These are phyloP conservation scores for Thermomyces lanuginosus DNA, from an alignment of 2,329 filamentous ascomycete species.

Conservation along the genomic window DNA sequence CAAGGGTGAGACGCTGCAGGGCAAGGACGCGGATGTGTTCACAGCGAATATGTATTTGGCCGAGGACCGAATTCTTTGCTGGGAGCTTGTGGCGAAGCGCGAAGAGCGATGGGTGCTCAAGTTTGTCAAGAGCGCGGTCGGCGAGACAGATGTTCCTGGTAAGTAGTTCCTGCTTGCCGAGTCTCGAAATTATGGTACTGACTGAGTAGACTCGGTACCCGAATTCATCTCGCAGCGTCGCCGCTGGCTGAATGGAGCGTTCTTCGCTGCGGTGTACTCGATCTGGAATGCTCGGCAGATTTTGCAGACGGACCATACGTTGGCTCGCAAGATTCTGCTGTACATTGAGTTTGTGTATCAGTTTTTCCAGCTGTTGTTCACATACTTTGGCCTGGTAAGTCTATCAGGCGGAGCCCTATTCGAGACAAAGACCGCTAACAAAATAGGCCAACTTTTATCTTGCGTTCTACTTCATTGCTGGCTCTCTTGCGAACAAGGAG, in stretches of 20 bases:
- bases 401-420: background rate
- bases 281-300: conserved; percentile 89
- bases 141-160: conserved; percentile 96
- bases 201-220: conserved; percentile 76
- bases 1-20: conserved; percentile 94
- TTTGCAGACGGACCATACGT: conserved; percentile 79
- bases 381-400: conserved; percentile 71
- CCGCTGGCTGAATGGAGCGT: conserved; percentile 95
- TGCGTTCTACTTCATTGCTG: conserved; percentile 94
- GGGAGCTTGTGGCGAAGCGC: conserved; percentile 89
- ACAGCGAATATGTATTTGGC: conserved; percentile 99
- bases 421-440: conserved; percentile 5
- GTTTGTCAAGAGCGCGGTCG: conserved; percentile 90
- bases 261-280: conserved; percentile 96
- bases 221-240: conserved; percentile 95
- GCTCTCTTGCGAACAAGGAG: conserved; percentile 60
- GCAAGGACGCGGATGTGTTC: conserved; percentile 90
- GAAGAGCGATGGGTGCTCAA: conserved; percentile 94
- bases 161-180: conserved; percentile 12
- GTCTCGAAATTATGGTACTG: background rate
- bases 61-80: conserved; percentile 96
- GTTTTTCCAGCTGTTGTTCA: conserved; percentile 81
- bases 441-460: conserved; percentile 83
- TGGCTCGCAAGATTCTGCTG: conserved; percentile 75
- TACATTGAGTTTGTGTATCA: conserved; percentile 96